Conservation (phyloP, 139 green algal species). For the Chlorella sp. region DNA sequence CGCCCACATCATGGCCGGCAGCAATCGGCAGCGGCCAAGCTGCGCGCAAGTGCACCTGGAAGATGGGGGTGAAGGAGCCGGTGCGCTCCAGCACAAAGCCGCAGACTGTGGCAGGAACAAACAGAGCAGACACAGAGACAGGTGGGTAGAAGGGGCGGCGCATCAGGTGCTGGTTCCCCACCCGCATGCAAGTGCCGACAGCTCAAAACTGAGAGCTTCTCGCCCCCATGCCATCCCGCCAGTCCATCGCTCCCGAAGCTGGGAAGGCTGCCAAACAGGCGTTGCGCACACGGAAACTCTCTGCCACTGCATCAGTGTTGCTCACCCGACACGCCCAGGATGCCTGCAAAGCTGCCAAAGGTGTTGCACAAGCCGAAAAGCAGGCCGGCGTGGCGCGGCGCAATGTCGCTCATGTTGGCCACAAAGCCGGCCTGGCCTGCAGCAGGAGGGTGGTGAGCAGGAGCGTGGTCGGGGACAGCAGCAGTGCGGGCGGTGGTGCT, state of each 20-base stretch:
- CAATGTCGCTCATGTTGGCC: slow-evolving; percentile 91
- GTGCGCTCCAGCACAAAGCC: slow-evolving; percentile 85
- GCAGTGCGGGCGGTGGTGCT: too few species aligned
- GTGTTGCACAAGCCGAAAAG: slow-evolving; percentile 95
- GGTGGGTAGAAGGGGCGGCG: neutral
- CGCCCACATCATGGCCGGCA: too few species aligned
- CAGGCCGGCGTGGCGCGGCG: slow-evolving; percentile 76
- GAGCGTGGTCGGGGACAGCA: too few species aligned
- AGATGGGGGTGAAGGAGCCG: slow-evolving; percentile 78
- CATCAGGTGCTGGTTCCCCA: too few species aligned
- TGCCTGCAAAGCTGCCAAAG: slow-evolving; percentile 83
- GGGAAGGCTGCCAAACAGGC: too few species aligned
- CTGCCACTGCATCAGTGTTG: neutral
- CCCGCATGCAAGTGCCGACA: too few species aligned
- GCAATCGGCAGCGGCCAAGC: too few species aligned
- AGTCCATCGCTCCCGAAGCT: too few species aligned
- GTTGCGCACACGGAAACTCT: too few species aligned
- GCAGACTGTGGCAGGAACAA: slow-evolving; percentile 50
- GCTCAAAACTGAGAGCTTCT: too few species aligned
- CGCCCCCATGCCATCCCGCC: too few species aligned
- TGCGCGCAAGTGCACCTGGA: too few species aligned
- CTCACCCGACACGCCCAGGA: slow-evolving; percentile 67
- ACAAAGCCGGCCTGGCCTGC: slow-evolving; percentile 82
- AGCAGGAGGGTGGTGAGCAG: neutral
- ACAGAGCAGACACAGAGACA: neutral